Evolutionary conservation across 495 filamentous ascomycete species (phyloP).

Genomic region (Bombardia bombarda): DNA sequence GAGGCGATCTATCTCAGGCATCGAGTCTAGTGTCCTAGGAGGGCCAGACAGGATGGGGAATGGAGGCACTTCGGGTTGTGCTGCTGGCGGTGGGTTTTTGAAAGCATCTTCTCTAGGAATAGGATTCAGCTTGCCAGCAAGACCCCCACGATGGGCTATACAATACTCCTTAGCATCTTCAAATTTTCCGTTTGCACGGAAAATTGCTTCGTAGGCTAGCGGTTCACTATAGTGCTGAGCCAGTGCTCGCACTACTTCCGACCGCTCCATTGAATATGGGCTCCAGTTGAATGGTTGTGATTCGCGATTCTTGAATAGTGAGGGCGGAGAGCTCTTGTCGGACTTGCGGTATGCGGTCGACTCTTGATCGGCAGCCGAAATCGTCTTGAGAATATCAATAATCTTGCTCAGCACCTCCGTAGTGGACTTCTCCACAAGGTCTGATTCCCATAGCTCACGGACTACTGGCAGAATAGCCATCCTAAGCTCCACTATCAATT

Average conservation of each 20-base stretch:
- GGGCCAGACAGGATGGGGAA: too few relatives aligned
- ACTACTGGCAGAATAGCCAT: constrained; percentile 75
- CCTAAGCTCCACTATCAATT: constrained; percentile 83
- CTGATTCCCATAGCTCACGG: constrained; percentile 73
- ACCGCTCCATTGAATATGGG: too few relatives aligned
- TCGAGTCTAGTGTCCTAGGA: constrained; percentile 22
- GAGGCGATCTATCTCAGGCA: constrained; percentile 10
- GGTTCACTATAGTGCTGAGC: constrained; percentile 42
- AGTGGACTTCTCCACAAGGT: constrained; percentile 68
- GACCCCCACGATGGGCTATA: constrained; percentile 38
- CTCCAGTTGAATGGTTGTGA: constrained; percentile 21
- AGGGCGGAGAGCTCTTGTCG: constrained; percentile 13
- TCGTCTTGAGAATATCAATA: constrained; percentile 74
- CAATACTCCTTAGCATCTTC: constrained; percentile 66
- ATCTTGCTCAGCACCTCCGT: constrained; percentile 68
- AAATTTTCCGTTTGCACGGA: constrained; percentile 64
- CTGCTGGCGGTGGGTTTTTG: constrained; percentile 6
- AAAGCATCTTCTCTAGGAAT: constrained; percentile 54
- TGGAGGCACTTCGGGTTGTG: constrained; percentile 24
- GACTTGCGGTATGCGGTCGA: constrained; percentile 50
- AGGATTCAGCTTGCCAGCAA: constrained; percentile 45
- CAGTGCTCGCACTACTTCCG: constrained; percentile 36
- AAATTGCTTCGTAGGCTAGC: constrained; percentile 70
- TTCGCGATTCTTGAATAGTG: constrained; percentile 19
- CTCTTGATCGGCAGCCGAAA: constrained; percentile 72